These are phyloP conservation scores for Lepiota brunneoincarnata DNA, from an alignment of 768 basidiomycete species.

Conservation along the genomic window DNA sequence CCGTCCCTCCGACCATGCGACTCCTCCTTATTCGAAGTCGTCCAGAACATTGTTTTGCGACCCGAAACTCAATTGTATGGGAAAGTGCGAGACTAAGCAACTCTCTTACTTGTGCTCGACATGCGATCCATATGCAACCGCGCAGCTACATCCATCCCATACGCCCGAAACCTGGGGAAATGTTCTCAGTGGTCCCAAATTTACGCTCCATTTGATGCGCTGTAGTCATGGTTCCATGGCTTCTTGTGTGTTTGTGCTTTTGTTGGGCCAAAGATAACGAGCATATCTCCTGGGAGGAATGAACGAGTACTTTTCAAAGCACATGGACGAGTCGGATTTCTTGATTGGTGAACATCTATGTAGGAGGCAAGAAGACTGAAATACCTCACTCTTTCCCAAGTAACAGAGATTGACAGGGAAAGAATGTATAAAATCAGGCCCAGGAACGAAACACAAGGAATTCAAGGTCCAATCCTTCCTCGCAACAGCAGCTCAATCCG, in stretches of 20 bases:
- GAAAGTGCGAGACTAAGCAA: not conserved
- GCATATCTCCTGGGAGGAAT: too few species aligned
- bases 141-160: not conserved
- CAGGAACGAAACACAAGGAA: not conserved
- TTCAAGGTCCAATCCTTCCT: conserved; percentile 1
- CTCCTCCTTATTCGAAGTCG: too few species aligned
- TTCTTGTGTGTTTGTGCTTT: not conserved
- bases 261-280: not conserved
- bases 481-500: not conserved
- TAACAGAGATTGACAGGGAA: not conserved
- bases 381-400: not conserved
- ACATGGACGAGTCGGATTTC: not conserved
- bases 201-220: not conserved
- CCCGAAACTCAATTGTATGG: conserved; percentile 3
- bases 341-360: not conserved
- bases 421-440: conserved; percentile 2
- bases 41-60: not conserved
- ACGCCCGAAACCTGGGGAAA: not conserved
- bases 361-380: not conserved
- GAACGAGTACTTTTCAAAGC: not conserved
- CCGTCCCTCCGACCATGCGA: not conserved
- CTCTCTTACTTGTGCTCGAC: not conserved
- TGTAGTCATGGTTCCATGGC: not conserved
- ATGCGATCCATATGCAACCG: conserved; percentile 1
- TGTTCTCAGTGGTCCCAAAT: not conserved